These are phyloP conservation scores for Floccularia luteovirens DNA, from an alignment of 768 basidiomycete species.

Conservation along the genomic window DNA sequence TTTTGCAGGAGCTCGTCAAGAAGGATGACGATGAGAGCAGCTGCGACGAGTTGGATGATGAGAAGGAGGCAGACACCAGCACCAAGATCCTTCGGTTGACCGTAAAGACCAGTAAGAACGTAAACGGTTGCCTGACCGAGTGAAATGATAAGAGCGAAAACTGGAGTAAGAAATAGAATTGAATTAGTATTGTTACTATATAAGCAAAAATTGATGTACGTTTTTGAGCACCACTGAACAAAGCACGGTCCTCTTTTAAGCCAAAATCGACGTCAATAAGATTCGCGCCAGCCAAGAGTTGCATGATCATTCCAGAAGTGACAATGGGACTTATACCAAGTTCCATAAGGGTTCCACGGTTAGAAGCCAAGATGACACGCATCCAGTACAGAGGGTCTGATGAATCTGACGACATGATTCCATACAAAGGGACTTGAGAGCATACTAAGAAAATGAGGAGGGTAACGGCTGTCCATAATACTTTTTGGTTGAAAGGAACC, in stretches of 20 bases:
- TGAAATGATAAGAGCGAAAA: slow-evolving; percentile 94
- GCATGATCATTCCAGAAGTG: slow-evolving; percentile 99
- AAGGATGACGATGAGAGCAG: slow-evolving; percentile 93
- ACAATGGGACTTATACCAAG: slow-evolving; percentile 97
- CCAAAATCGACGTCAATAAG: slow-evolving; percentile 97
- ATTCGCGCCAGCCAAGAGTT: slow-evolving; percentile 95
- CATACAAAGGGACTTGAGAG: slow-evolving; percentile 98
- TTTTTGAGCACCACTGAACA: slow-evolving; percentile 97
- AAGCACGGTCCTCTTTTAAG: slow-evolving; percentile 92
- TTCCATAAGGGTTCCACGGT: slow-evolving; percentile 99
- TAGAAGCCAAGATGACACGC: slow-evolving; percentile 98
- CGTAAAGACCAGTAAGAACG: slow-evolving; percentile 95
- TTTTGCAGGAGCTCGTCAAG: slow-evolving; percentile 99
- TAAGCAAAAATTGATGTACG: slow-evolving; percentile 42
- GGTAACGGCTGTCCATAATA: slow-evolving; percentile 98
- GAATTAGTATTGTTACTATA: slow-evolving; percentile 2
- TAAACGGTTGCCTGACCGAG: slow-evolving; percentile 97
- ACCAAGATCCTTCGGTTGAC: slow-evolving; percentile 87
- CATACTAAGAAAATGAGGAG: slow-evolving; percentile 99
- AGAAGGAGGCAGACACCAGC: slow-evolving; percentile 95
- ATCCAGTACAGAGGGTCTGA: slow-evolving; percentile 99
- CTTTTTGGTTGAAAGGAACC: slow-evolving; percentile 98
- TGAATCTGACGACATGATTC: slow-evolving; percentile 99
- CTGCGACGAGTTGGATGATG: slow-evolving; percentile 92
- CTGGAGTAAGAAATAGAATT: slow-evolving; percentile 28